Percentiles rank a stretch among this genome's conserved stretches.
Evolutionary conservation across 2,329 filamentous ascomycete species (phyloP).

Genomic region (Zymoseptoria crescenta): DNA sequence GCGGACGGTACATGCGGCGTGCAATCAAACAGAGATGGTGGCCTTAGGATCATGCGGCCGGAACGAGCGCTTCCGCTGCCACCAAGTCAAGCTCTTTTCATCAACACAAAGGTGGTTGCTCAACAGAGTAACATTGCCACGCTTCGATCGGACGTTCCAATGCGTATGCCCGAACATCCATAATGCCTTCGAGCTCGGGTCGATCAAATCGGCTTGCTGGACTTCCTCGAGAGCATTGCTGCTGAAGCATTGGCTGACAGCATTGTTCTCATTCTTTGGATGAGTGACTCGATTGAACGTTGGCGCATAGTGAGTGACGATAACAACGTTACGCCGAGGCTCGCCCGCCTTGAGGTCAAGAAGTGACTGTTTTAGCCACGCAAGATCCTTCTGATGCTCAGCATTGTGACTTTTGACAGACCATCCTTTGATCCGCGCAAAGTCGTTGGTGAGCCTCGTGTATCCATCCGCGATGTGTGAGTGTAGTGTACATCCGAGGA

Average conservation of each 20-base stretch:
- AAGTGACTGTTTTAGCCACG: conserved; percentile 44
- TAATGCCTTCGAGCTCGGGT: neutral
- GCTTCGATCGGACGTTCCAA: conserved; percentile 32
- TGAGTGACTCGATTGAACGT: conserved; percentile 39
- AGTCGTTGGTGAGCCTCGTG: conserved; percentile 40
- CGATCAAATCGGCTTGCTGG: conserved; percentile 37
- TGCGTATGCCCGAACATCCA: conserved; percentile 46
- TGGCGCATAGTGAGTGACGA: conserved; percentile 53
- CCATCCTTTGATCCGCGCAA: conserved; percentile 46
- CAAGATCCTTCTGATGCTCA: conserved; percentile 39
- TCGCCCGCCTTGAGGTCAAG: conserved; percentile 6
- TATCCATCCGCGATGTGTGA: conserved; percentile 38
- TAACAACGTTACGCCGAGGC: conserved; percentile 13
- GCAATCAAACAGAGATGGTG: conserved; percentile 1
- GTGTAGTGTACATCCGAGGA: conserved; percentile 52
- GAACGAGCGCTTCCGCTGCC: conserved; percentile 12
- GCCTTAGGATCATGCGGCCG: conserved; percentile 13
- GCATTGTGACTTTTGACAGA: conserved; percentile 42
- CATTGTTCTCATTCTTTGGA: conserved; percentile 40
- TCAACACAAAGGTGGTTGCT: conserved; percentile 31
- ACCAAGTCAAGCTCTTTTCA: conserved; percentile 19
- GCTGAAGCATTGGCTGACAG: conserved; percentile 44
- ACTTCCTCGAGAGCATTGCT: conserved; percentile 35
- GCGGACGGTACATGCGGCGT: too few relatives aligned
- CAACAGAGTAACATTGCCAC: conserved; percentile 27